Percentiles rank a stretch among this genome's conserved stretches.
Evolutionary conservation across 2,329 filamentous ascomycete genomes (phyloP).

Genomic region (Zymoseptoria brevis): DNA sequence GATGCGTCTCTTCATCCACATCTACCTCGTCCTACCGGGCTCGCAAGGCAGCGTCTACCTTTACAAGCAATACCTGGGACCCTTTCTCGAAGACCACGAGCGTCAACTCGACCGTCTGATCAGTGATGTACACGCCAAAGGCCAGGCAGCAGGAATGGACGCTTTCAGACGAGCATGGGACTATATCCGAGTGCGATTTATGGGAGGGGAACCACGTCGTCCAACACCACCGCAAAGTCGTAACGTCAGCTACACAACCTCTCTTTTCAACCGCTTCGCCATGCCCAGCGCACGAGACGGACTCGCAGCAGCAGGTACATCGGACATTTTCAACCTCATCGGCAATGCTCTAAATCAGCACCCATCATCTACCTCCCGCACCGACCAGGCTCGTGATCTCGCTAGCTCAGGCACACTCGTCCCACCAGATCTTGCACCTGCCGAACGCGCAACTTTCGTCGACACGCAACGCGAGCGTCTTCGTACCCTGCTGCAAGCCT

Average conservation of each 20-base stretch:
- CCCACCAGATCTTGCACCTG: constrained; percentile 59
- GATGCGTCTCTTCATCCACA: constrained; percentile 75
- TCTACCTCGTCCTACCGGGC: constrained; percentile 94
- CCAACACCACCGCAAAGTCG: constrained; percentile 39
- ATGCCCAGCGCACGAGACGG: constrained; percentile 62
- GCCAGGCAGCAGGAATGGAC: constrained; percentile 66
- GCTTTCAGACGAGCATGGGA: constrained; percentile 41
- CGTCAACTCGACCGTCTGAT: constrained; percentile 85
- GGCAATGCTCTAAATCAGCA: constrained; percentile 59
- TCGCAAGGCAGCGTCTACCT: constrained; percentile 85
- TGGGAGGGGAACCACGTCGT: constrained; percentile 64
- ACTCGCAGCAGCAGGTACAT: constrained; percentile 35
- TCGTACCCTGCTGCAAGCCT: constrained; percentile 62
- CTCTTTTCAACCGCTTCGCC: constrained; percentile 76
- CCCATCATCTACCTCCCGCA: constrained; percentile 29
- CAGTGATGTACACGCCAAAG: constrained; percentile 67
- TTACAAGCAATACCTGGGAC: constrained; percentile 79
- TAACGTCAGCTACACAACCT: constrained; percentile 62
- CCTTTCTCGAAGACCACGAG: constrained; percentile 83
- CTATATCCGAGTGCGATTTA: constrained; percentile 61
- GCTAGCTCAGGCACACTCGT: constrained; percentile 57
- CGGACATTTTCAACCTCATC: constrained; percentile 71
- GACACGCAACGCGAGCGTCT: constrained; percentile 71
- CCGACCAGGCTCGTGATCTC: constrained; percentile 43
- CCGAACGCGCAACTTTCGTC: constrained; percentile 67